Conservation (phyloP, 2,329 filamentous ascomycete genomes). For the Pestalotiopsis sp. region DNA sequence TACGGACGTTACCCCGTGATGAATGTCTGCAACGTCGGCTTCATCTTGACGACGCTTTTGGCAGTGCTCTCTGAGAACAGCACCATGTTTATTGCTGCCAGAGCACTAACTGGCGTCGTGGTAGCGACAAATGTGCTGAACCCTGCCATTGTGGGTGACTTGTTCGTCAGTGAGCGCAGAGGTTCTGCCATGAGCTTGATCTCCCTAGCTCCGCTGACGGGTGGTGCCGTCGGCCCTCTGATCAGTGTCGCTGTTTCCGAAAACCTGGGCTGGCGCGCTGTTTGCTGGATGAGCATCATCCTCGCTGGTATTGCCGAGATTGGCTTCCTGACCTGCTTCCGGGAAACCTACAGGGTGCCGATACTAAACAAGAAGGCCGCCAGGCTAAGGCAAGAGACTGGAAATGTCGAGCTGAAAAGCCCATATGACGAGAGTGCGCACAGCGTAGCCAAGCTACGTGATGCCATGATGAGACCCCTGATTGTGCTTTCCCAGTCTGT, state of each 20-base stretch:
- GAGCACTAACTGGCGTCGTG: slow-evolving; percentile 60
- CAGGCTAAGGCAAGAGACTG: slow-evolving; percentile 30
- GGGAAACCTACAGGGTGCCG: slow-evolving; percentile 61
- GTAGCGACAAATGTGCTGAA: slow-evolving; percentile 65
- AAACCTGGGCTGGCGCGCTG: slow-evolving; percentile 52
- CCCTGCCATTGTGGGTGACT: slow-evolving; percentile 64
- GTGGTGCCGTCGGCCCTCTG: slow-evolving; percentile 57
- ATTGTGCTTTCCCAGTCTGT: slow-evolving; percentile 48
- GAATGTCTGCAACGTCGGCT: slow-evolving; percentile 51
- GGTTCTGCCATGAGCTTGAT: slow-evolving; percentile 59
- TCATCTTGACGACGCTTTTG: slow-evolving; percentile 48
- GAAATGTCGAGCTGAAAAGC: slow-evolving; percentile 29
- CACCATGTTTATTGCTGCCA: slow-evolving; percentile 49
- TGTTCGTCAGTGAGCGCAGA: slow-evolving; percentile 57
- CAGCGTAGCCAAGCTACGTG: slow-evolving; percentile 32
- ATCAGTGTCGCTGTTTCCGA: slow-evolving; percentile 56
- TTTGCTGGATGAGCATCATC: slow-evolving; percentile 49
- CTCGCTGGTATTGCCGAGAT: slow-evolving; percentile 50
- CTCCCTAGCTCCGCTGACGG: slow-evolving; percentile 57
- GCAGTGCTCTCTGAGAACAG: slow-evolving; percentile 46
- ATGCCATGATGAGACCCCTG: slow-evolving; percentile 45
- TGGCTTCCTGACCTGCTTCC: slow-evolving; percentile 50
- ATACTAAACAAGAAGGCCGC: slow-evolving; percentile 48
- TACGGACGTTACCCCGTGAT: slow-evolving; percentile 57
- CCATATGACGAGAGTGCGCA: slow-evolving; percentile 29